Percentiles rank a stretch among this genome's conserved stretches.
Evolutionary conservation across 345 rosid species (phyloP).

Genomic region (Crucihimalaya himalaica): DNA sequence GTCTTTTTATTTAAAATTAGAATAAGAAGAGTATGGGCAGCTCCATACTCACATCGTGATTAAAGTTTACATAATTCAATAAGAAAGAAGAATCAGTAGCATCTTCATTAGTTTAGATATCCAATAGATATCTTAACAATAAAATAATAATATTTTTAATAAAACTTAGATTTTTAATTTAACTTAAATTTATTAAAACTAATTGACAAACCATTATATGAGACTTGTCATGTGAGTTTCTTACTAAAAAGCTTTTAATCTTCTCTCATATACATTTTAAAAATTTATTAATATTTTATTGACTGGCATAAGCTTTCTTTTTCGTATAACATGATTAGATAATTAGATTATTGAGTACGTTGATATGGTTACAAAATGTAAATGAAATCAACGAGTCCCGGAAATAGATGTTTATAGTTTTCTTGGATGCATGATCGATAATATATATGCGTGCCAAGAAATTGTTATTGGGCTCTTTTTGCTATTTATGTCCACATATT

Average conservation of each 20-base stretch:
- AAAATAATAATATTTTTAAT: too few relatives aligned
- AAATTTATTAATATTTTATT: too few relatives aligned
- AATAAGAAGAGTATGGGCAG: background rate
- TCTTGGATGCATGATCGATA: slow-evolving; percentile 5
- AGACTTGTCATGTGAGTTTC: too few relatives aligned
- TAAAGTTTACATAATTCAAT: background rate
- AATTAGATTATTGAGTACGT: background rate
- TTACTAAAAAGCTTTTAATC: too few relatives aligned
- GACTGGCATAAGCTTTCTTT: background rate
- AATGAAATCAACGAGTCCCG: background rate
- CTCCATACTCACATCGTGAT: background rate
- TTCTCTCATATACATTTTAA: too few relatives aligned
- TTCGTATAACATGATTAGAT: background rate
- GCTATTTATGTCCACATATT: background rate
- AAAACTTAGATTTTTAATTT: too few relatives aligned
- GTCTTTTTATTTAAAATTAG: background rate
- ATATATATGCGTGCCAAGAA: background rate
- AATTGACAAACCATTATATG: too few relatives aligned
- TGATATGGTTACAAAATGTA: background rate
- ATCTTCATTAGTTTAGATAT: too few relatives aligned
- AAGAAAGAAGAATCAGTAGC: background rate
- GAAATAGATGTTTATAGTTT: slow-evolving; percentile 4
- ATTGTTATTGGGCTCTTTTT: slow-evolving; percentile 8
- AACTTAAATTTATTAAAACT: too few relatives aligned
- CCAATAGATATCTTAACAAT: too few relatives aligned